These are phyloP conservation scores for Plasmodium cynomolgi DNA, from an alignment of 169 alveolate genomes.

Conservation along the genomic window DNA sequence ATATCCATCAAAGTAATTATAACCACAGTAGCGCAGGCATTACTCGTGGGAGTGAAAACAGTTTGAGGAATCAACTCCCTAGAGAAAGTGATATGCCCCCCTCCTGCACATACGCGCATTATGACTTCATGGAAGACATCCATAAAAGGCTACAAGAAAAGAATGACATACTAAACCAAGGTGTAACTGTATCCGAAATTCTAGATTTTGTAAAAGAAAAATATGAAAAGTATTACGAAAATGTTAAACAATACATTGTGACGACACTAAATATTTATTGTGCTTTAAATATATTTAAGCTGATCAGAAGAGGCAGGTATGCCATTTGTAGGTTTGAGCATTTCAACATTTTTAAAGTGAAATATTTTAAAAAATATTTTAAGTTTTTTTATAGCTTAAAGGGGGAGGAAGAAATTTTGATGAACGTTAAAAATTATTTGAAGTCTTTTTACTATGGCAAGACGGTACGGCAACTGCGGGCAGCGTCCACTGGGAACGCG, in stretches of 20 bases:
- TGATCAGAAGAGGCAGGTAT: constrained; percentile 72
- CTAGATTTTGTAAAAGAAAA: constrained; percentile 68
- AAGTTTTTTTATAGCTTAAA: constrained; percentile 59
- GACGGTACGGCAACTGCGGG: neutral
- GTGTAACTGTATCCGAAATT: constrained; percentile 73
- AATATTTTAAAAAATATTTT: constrained; percentile 65
- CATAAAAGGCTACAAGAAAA: constrained; percentile 35
- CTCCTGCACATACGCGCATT: neutral
- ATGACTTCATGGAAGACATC: constrained; percentile 2
- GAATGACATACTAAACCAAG: constrained; percentile 72
- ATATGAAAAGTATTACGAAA: constrained; percentile 70
- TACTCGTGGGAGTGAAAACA: neutral
- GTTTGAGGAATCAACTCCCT: neutral
- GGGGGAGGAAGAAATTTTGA: constrained; percentile 70
- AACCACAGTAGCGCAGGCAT: neutral
- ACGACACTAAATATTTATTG: constrained; percentile 58
- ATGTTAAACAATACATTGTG: constrained; percentile 64
- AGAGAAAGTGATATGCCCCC: neutral
- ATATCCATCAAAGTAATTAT: neutral
- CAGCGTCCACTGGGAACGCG: neutral
- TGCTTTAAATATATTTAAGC: constrained; percentile 59
- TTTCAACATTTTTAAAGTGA: constrained; percentile 43
- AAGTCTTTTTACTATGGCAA: constrained; percentile 63
- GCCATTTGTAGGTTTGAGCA: constrained; percentile 47
- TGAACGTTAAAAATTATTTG: constrained; percentile 60